These are phyloP conservation scores for Agaricales sp. DNA, from an alignment of 1,284 basidiomycete genomes.

Conservation along the genomic window DNA sequence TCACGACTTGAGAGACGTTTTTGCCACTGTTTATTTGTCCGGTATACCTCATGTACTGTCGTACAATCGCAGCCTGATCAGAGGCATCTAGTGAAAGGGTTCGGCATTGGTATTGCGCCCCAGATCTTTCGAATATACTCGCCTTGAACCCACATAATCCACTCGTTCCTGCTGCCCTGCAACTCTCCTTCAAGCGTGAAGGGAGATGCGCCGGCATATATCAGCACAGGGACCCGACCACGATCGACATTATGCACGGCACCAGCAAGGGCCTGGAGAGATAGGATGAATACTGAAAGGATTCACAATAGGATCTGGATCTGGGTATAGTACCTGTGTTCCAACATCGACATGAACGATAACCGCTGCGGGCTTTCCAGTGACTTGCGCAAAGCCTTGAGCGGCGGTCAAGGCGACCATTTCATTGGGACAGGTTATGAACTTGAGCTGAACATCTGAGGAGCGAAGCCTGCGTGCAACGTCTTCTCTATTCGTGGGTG, in stretches of 20 bases:
- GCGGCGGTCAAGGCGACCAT: conserved; percentile 67
- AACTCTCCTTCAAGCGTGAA: conserved; percentile 44
- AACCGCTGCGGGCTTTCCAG: conserved; percentile 55
- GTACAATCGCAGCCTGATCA: conserved; percentile 56
- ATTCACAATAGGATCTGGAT: not conserved
- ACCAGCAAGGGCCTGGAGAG: conserved; percentile 46
- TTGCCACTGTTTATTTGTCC: conserved; percentile 46
- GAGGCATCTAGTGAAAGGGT: conserved; percentile 38
- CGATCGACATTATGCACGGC: conserved; percentile 64
- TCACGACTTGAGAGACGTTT: conserved; percentile 36
- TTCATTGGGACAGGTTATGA: conserved; percentile 64
- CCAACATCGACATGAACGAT: conserved; percentile 69
- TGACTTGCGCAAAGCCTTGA: conserved; percentile 58
- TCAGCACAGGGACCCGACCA: conserved; percentile 51
- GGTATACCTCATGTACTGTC: conserved; percentile 63
- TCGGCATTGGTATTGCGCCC: too few relatives aligned
- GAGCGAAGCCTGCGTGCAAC: not conserved
- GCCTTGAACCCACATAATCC: conserved; percentile 68
- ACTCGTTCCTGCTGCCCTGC: conserved; percentile 59
- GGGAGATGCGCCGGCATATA: conserved; percentile 61
- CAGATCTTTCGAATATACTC: too few relatives aligned
- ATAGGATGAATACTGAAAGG: not conserved
- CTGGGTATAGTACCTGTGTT: conserved; percentile 38
- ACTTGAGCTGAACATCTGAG: conserved; percentile 25
- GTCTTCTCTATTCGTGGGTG: conserved; percentile 36